Base-by-base conservation (phyloP, 805 yeast genomes). In the Hanseniaspora singularis region DNA sequence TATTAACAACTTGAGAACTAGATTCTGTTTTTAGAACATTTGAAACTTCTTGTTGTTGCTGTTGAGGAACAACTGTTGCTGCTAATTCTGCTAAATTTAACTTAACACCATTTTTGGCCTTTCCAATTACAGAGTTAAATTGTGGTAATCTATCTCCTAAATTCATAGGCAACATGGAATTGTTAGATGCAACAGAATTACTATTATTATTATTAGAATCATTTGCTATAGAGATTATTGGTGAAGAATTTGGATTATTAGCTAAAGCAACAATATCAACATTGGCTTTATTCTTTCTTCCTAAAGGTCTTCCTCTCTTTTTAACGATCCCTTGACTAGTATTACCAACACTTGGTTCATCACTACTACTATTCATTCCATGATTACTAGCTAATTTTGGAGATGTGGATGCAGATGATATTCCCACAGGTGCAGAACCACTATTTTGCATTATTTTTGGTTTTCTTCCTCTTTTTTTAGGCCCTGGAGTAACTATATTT, bases 401-500 rank as follows among this genome's bases (percentile, higher is more conserved):
- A n/a, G n/a, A n/a, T n/a, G n/a, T n/a, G n/a, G n/a, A n/a, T n/a
- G n/a, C n/a, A n/a, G n/a, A n/a, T n/a, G n/a, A n/a, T n/a, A n/a
- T n/a, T n/a, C n/a, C n/a, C n/a, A n/a, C n/a, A n/a, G n/a, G n/a
- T n/a, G n/a, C n/a, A n/a, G n/a, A n/a, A n/a, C 38, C 40, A 22
- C 30, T 30, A 6, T 8, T 18, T 16, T 22, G 19, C 38, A 23
- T 23, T n/a, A n/a, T n/a, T 24, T 44, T 44, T 9, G 48, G 48
- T 20, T 44, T 44, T 44, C 48, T 44, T 3, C 48, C 48, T 44
- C 48, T 36, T 23, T 44, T 44, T 28, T 44, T 44, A 3, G 48
- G 48, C 1, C 41, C 48, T 27, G 16, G 16, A 16, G 37, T 9
- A 18, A 40, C n/a, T n/a, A n/a, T n/a, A n/a, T n/a, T n/a, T n/a